These are phyloP conservation scores for Backusella psychrophila DNA, from an alignment of 192 early-diverging fungal genomes.

Conservation along the genomic window DNA sequence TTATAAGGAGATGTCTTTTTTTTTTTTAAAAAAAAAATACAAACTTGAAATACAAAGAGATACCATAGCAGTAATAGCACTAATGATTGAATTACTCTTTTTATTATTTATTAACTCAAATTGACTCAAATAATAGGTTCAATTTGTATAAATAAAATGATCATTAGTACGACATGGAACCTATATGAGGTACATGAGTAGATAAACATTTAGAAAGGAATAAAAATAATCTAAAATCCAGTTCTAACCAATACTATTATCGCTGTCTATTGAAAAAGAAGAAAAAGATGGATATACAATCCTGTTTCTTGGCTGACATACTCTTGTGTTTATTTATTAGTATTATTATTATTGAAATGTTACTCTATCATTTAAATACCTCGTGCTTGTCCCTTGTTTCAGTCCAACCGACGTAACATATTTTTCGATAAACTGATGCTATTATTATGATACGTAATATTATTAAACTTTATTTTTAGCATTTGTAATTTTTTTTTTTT, in stretches of 20 bases:
- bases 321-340: background rate
- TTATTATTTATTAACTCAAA: background rate
- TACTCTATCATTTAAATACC: background rate
- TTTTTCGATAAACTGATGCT: background rate
- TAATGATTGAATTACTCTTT: background rate
- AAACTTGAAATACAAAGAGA: background rate
- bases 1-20: background rate
- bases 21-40: too few relatives aligned
- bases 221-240: background rate
- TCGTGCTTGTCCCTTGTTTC: background rate
- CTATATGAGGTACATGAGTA: background rate
- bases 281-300: background rate
- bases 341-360: background rate
- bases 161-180: background rate
- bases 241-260: background rate
- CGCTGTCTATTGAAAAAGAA: background rate
- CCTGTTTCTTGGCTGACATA: background rate
- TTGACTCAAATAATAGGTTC: background rate
- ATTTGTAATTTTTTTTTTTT: background rate
- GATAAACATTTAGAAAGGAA: background rate
- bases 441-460: background rate
- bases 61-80: background rate
- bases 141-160: background rate
- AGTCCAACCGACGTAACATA: background rate
- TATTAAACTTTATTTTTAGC: background rate